A percentile compares a stretch with the other conserved stretches of the same genome.
Evolutionary conservation across 345 rosid genomes (phyloP).

Genomic region (Leavenworthia alabamica): DNA sequence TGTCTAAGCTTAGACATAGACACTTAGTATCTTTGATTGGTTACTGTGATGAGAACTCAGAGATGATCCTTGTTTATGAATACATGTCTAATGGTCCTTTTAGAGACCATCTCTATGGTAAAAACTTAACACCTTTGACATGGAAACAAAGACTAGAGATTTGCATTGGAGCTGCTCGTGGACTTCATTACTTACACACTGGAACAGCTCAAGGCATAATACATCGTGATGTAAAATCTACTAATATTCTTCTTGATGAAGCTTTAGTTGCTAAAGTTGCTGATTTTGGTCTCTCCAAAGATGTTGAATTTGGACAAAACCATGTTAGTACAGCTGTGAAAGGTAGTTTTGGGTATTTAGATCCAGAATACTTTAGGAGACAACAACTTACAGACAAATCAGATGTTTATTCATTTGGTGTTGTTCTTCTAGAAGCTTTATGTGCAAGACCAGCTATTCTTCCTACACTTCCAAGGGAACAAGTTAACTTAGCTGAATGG

Average conservation of each 20-base stretch:
- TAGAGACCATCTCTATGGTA: conserved; percentile 65
- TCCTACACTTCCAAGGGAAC: conserved; percentile 57
- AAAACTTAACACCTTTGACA: conserved; percentile 39
- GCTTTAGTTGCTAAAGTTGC: conserved; percentile 66
- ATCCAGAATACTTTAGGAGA: conserved; percentile 57
- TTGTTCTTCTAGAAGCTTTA: conserved; percentile 48
- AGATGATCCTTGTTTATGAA: conserved; percentile 77
- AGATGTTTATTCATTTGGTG: conserved; percentile 60
- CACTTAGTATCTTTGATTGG: conserved; percentile 77
- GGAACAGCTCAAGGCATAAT: conserved; percentile 84
- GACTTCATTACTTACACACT: conserved; percentile 71
- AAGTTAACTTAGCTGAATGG: conserved; percentile 62
- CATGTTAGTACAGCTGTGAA: conserved; percentile 44
- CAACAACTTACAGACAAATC: conserved; percentile 60
- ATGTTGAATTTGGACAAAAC: conserved; percentile 55
- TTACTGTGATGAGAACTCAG: conserved; percentile 63
- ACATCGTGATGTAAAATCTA: conserved; percentile 73
- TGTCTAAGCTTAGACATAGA: conserved; percentile 75
- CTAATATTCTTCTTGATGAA: conserved; percentile 71
- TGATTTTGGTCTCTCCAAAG: conserved; percentile 79
- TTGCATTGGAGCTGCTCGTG: conserved; percentile 66
- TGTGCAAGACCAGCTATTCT: conserved; percentile 57
- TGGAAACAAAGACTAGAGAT: conserved; percentile 78
- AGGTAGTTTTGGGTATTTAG: conserved; percentile 53
- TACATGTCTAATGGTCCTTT: conserved; percentile 77